A percentile compares a stretch with the other conserved stretches of the same genome.
phyloP scores from a whole-genome alignment of 306 rosid genomes.

The Neltuma alba region DNA sequence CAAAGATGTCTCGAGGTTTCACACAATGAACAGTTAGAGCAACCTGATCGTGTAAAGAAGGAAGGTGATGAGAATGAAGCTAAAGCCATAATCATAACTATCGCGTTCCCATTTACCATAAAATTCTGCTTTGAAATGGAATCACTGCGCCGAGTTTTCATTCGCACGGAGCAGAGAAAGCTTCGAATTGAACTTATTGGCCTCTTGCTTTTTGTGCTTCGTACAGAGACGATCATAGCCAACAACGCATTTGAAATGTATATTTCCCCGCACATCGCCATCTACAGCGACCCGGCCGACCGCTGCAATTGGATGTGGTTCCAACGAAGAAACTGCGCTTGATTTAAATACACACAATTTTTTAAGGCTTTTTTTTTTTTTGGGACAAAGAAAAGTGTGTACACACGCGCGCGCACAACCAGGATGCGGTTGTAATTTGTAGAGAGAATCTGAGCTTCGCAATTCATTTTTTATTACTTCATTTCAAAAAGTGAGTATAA shows the following conservation, averaged over 20 bases:
- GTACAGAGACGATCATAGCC: not conserved
- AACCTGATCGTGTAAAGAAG: not conserved
- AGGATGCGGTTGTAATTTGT: too few species aligned
- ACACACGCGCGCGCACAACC: too few species aligned
- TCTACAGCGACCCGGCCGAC: not conserved
- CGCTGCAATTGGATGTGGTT: too few species aligned
- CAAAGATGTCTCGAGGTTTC: not conserved
- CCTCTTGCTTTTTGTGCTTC: not conserved
- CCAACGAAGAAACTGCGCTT: too few species aligned
- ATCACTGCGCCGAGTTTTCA: not conserved
- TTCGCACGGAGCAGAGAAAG: not conserved
- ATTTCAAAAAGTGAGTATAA: not conserved
- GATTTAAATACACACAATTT: too few species aligned
- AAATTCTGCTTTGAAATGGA: slow-evolving; percentile 2
- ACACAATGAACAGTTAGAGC: not conserved
- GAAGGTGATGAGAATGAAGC: not conserved
- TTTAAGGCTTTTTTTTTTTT: too few species aligned
- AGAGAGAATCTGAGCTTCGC: too few species aligned
- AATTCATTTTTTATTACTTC: too few species aligned
- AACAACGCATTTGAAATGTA: not conserved
- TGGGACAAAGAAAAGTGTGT: too few species aligned
- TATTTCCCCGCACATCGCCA: not conserved
- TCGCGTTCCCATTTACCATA: not conserved
- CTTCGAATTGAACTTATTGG: not conserved
- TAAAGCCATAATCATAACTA: not conserved